These are phyloP conservation scores for Pezizomycotina sp. DNA, from an alignment of 2,329 filamentous ascomycete genomes.

Conservation along the genomic window DNA sequence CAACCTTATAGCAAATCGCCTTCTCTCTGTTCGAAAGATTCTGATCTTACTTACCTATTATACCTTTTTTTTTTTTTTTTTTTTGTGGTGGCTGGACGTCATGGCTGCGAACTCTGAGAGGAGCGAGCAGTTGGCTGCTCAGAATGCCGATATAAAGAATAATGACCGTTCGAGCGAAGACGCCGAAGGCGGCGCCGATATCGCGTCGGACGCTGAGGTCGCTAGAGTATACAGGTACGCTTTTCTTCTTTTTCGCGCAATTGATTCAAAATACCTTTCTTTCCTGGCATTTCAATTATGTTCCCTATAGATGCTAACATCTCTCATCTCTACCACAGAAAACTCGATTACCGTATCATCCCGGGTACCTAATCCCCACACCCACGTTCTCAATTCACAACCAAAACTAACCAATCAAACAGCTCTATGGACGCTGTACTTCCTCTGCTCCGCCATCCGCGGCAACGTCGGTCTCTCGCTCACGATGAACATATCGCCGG, in stretches of 20 bases:
- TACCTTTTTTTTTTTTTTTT: too few species aligned
- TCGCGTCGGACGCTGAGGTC: constrained; percentile 23
- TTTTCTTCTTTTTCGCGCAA: not conserved
- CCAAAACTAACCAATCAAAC: constrained; percentile 5
- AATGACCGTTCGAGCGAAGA: constrained; percentile 10
- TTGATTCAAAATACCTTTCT: too few species aligned
- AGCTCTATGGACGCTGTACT: constrained; percentile 71
- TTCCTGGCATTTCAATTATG: not conserved
- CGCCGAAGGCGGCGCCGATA: constrained; percentile 10
- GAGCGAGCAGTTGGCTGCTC: too few species aligned
- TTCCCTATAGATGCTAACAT: not conserved
- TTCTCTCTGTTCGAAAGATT: too few species aligned
- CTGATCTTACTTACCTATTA: too few species aligned
- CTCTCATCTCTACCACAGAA: too few species aligned
- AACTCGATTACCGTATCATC: constrained; percentile 42
- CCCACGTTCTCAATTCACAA: not conserved
- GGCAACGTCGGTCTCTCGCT: constrained; percentile 88
- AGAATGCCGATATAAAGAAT: too few species aligned
- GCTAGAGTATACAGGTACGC: constrained; percentile 30
- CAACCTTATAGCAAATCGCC: too few species aligned
- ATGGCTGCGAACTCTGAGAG: too few species aligned
- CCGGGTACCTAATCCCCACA: constrained; percentile 29
- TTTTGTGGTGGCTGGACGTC: too few species aligned
- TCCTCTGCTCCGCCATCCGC: constrained; percentile 77
- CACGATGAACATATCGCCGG: constrained; percentile 62